Base-by-base conservation (phyloP, 176 grass and related monocot genomes). In the Tillandsia fasciculata region DNA sequence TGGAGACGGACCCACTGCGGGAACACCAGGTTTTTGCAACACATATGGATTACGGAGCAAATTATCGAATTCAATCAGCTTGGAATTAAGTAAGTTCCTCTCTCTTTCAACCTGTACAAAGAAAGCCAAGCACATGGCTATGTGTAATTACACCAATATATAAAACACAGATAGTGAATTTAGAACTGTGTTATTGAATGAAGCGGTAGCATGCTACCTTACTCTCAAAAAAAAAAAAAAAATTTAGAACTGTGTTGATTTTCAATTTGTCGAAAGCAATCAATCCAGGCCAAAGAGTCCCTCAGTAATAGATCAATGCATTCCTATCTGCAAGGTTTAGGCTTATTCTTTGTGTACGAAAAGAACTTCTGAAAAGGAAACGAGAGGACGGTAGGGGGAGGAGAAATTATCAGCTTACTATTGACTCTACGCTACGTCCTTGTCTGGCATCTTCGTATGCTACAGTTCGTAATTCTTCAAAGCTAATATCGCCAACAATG, bases 21-120 rank as follows among this genome's bases (percentile, higher is more conserved):
- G 64, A 77, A 84, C 77, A 56, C 22, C 85, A 63, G 74, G 50
- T 56, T 70, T 76, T 86, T 83, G 83, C 59, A 59, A 54, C 63
- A 64, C 11, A 53, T 48, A 66, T 27, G 86, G 68, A 58, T 49
- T 96, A 70, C 71, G 81, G 59, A 96, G 67, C 66, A 96, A 82
- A 82, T 87, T 92, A 77, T 83, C 87, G 69, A 96, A 96, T 57
- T 96, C 93, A 23, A 64, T 61, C 33, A 96, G 51, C 81, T 96
- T 96, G 15, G 93, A 81, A 77, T 92, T 85, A 13, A 87, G 82
- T 29, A 92, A 23, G 65, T 83, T 92, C 63, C 89, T 87, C 78
- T 96, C 92, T 67, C 83, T 79, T 74, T 92, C 89, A 12, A 91
- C 76, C 92, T 96, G 85, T 70, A 76, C 66, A 72, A 13, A 61